Percentiles rank a stretch among this genome's conserved stretches.
These are phyloP conservation scores for Colletotrichum cereale DNA, from an alignment of 2,329 filamentous ascomycete genomes.

Conservation along the genomic window DNA sequence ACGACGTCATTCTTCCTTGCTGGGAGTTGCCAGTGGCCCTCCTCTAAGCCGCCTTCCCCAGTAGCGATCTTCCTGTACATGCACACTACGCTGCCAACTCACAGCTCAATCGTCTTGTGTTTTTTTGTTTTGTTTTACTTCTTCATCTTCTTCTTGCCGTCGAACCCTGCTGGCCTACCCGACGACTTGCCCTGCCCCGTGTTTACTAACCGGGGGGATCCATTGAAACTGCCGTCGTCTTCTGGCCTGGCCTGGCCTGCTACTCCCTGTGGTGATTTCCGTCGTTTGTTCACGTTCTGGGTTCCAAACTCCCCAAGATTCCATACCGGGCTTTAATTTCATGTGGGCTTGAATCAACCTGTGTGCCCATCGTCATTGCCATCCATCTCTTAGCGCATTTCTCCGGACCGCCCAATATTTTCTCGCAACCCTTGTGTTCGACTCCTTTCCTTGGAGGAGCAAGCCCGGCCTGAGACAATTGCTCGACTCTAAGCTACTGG, in stretches of 20 bases:
- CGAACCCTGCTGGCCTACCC: neutral
- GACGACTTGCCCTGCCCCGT: constrained; percentile 20
- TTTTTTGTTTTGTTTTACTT: neutral
- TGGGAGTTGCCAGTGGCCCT: constrained; percentile 19
- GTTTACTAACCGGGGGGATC: constrained; percentile 13
- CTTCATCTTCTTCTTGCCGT: neutral
- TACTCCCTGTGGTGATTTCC: neutral
- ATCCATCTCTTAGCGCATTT: neutral
- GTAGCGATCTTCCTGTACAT: constrained; percentile 14
- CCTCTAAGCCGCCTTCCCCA: constrained; percentile 24
- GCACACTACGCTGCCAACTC: constrained; percentile 18
- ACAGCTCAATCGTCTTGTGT: neutral
- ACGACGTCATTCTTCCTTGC: constrained; percentile 36
- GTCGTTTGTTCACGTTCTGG: neutral
- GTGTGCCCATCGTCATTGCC: neutral
- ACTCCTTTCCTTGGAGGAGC: neutral
- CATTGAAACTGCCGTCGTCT: neutral
- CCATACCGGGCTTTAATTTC: neutral
- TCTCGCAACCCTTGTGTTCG: neutral
- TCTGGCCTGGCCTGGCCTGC: constrained; percentile 4
- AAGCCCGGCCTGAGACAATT: constrained; percentile 11
- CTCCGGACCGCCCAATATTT: neutral
- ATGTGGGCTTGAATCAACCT: neutral
- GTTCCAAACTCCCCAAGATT: neutral
- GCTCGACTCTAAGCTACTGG: neutral